Conservation (phyloP, 257 asterid species). For the Forsythia viridissima region DNA sequence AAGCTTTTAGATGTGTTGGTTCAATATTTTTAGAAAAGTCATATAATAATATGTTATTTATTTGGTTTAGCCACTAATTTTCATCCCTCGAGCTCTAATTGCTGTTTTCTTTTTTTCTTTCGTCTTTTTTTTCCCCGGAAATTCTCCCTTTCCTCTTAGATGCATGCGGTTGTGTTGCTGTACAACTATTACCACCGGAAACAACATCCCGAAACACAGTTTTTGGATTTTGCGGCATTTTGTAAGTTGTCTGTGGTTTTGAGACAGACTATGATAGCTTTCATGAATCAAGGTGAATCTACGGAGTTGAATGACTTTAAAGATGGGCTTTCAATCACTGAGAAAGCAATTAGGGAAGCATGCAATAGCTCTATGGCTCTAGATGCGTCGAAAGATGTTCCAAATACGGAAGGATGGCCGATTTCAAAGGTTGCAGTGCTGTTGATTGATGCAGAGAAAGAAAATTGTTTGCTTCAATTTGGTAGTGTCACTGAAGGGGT, state of each 20-base stretch:
- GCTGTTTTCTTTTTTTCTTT: slow-evolving; percentile 1
- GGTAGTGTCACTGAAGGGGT: slow-evolving; percentile 52
- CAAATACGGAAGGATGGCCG: slow-evolving; percentile 42
- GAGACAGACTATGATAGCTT: slow-evolving; percentile 42
- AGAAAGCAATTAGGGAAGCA: slow-evolving; percentile 60
- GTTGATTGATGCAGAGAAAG: slow-evolving; percentile 50
- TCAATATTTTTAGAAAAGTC: no score
- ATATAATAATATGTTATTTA: neutral
- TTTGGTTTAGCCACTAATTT: neutral
- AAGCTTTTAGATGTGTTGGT: neutral
- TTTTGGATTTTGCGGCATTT: slow-evolving; percentile 44
- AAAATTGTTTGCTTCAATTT: slow-evolving; percentile 49
- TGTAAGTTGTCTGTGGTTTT: slow-evolving; percentile 49
- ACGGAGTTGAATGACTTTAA: slow-evolving; percentile 22
- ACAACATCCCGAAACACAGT: slow-evolving; percentile 39
- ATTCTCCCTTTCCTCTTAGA: slow-evolving; percentile 37
- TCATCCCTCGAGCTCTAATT: slow-evolving; percentile 16
- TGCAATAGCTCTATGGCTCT: slow-evolving; percentile 53
- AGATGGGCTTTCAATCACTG: slow-evolving; percentile 50
- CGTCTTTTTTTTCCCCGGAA: neutral
- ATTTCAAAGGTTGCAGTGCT: slow-evolving; percentile 59
- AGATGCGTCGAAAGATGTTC: slow-evolving; percentile 44
- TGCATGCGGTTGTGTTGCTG: slow-evolving; percentile 79
- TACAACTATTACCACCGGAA: slow-evolving; percentile 82
- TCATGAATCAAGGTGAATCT: slow-evolving; percentile 26